These are phyloP conservation scores for Salvia sclarea DNA, from an alignment of 305 asterid genomes.

Conservation along the genomic window DNA sequence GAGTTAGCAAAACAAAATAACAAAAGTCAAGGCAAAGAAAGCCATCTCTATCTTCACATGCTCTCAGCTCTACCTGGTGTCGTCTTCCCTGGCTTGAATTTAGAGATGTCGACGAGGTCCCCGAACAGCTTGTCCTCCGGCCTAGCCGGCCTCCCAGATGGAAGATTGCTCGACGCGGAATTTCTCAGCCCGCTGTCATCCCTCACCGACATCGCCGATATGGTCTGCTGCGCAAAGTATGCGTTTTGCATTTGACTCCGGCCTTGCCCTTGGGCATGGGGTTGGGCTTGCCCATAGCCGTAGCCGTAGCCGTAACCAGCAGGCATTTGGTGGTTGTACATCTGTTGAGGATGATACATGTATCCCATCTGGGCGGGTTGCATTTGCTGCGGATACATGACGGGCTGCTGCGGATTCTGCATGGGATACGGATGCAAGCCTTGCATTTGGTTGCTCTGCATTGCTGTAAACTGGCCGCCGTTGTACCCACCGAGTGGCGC, in stretches of 20 bases:
- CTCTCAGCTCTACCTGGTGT: constrained; percentile 69
- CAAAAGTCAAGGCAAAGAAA: constrained; percentile 28
- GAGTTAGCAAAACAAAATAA: constrained; percentile 38
- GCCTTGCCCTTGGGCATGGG: too few species aligned
- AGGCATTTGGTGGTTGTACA: constrained; percentile 63
- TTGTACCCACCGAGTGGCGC: constrained; percentile 41
- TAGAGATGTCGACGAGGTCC: constrained; percentile 85
- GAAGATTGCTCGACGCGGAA: constrained; percentile 49
- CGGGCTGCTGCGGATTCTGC: constrained; percentile 43
- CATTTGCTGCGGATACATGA: constrained; percentile 75
- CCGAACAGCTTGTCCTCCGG: constrained; percentile 96
- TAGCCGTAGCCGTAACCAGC: constrained; percentile 47
- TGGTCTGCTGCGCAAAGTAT: constrained; percentile 66
- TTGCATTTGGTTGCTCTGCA: constrained; percentile 51
- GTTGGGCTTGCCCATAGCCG: constrained; percentile 52
- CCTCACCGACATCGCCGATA: constrained; percentile 73
- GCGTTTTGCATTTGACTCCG: constrained; percentile 67
- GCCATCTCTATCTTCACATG: constrained; percentile 50
- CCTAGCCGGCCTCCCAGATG: constrained; percentile 63
- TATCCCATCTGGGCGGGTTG: constrained; percentile 74
- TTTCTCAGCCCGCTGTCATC: constrained; percentile 54
- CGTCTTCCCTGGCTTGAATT: constrained; percentile 65
- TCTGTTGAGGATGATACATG: constrained; percentile 77
- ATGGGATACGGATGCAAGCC: constrained; percentile 48
- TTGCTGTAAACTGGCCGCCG: constrained; percentile 42